A percentile compares a stretch with the other conserved stretches of the same genome.
phyloP scores from a whole-genome alignment of 2,329 filamentous ascomycete species.

The Calycina herbarum region DNA sequence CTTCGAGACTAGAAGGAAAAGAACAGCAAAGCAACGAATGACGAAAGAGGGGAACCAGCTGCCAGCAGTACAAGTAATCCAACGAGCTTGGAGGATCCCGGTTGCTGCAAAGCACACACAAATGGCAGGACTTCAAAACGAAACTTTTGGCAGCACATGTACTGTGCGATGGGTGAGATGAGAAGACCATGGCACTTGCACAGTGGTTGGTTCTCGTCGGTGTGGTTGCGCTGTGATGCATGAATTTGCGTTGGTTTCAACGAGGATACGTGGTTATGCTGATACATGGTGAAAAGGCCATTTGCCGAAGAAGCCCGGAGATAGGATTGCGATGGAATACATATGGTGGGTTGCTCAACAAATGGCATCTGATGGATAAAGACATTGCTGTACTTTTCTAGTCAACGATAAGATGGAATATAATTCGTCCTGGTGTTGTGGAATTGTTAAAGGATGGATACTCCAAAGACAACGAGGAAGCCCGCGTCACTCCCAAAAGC shows the following conservation, averaged over 20 bases:
- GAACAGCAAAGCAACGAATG: slow-evolving; percentile 6
- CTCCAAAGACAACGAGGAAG: neutral
- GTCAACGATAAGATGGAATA: neutral
- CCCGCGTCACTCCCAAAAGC: neutral
- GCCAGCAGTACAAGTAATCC: slow-evolving; percentile 3
- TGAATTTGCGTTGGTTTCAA: slow-evolving; percentile 3
- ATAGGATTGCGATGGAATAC: neutral
- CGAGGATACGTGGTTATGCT: neutral
- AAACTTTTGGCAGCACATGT: neutral
- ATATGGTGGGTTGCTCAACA: neutral
- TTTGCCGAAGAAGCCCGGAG: neutral
- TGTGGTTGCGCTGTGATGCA: slow-evolving; percentile 1
- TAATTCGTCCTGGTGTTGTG: neutral
- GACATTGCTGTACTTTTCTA: neutral
- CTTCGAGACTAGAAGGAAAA: neutral
- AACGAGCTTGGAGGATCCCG: neutral
- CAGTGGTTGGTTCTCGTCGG: slow-evolving; percentile 1
- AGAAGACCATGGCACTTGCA: slow-evolving; percentile 2
- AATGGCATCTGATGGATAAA: neutral
- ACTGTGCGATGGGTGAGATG: neutral
- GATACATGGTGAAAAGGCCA: neutral
- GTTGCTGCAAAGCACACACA: neutral
- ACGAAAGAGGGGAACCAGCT: slow-evolving; percentile 1
- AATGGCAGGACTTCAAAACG: neutral
- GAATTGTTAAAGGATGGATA: neutral